Evolutionary conservation across 257 asterid genomes (phyloP).

Genomic region (Scutellaria minor): DNA sequence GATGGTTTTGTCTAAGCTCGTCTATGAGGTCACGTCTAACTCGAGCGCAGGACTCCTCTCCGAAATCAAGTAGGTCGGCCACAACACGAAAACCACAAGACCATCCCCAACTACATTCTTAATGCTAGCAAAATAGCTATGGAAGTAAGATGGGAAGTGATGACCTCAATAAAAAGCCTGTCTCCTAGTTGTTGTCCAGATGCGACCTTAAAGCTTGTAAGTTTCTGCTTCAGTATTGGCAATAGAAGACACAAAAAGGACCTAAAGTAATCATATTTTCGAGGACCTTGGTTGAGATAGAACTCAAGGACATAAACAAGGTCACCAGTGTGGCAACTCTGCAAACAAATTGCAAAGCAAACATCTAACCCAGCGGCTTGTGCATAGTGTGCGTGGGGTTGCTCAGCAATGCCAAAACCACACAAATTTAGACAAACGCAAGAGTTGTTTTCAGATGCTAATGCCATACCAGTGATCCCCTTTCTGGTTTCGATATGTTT

Average conservation of each 20-base stretch:
- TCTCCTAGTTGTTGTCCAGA: not conserved
- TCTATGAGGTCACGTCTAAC: too few relatives aligned
- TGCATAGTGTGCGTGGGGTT: slow-evolving; percentile 7
- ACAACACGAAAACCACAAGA: too few relatives aligned
- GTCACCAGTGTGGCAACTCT: slow-evolving; percentile 7
- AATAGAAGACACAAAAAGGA: not conserved
- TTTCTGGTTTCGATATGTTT: not conserved
- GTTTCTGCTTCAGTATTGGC: slow-evolving; percentile 1
- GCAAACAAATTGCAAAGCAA: slow-evolving; percentile 10
- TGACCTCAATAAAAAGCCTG: slow-evolving; percentile 9
- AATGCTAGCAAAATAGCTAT: not conserved
- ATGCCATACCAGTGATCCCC: slow-evolving; percentile 13
- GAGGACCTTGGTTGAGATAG: not conserved
- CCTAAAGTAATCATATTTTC: not conserved
- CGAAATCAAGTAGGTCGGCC: too few relatives aligned
- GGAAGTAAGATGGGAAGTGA: not conserved
- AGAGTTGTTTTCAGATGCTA: not conserved
- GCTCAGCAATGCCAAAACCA: slow-evolving; percentile 18
- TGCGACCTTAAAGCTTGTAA: too few relatives aligned
- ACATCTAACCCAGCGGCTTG: not conserved
- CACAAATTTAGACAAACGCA: slow-evolving; percentile 13
- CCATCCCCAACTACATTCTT: not conserved
- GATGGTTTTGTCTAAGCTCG: too few relatives aligned
- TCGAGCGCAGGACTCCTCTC: too few relatives aligned
- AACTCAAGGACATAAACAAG: slow-evolving; percentile 1